Conservation (phyloP, 202 grass and related monocot species). For the Panicum hallii region DNA sequence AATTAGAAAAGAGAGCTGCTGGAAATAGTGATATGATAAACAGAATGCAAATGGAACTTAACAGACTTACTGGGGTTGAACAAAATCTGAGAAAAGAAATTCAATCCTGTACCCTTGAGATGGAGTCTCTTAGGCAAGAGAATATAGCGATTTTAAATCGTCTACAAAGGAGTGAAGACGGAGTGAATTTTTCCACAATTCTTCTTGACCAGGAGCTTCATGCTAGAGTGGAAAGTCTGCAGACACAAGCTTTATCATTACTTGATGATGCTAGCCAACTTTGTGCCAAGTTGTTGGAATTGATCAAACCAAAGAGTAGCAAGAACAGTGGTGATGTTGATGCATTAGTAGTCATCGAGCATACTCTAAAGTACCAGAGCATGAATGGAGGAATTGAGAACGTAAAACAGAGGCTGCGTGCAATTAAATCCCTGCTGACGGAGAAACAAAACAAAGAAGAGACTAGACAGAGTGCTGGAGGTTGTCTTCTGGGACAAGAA, state of each 20-base stretch:
- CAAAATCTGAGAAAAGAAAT: conserved; percentile 79
- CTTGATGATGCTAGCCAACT: conserved; percentile 59
- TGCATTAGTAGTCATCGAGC: conserved; percentile 52
- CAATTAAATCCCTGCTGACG: conserved; percentile 55
- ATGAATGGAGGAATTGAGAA: conserved; percentile 61
- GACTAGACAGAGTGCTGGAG: conserved; percentile 28
- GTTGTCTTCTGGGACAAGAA: conserved; percentile 29
- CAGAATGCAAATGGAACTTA: conserved; percentile 69
- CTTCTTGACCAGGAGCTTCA: conserved; percentile 68
- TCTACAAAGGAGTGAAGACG: conserved; percentile 52
- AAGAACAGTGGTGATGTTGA: conserved; percentile 49
- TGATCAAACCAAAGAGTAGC: conserved; percentile 57
- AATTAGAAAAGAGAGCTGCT: conserved; percentile 47
- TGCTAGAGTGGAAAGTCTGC: conserved; percentile 69
- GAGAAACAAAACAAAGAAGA: conserved; percentile 60
- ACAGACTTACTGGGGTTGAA: conserved; percentile 76
- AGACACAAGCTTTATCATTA: conserved; percentile 69
- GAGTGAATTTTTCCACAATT: conserved; percentile 43
- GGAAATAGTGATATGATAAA: conserved; percentile 49
- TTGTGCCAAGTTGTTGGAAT: conserved; percentile 64
- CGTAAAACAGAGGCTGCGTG: conserved; percentile 62
- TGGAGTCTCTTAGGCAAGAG: conserved; percentile 74
- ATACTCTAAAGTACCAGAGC: conserved; percentile 70
- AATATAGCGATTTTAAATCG: conserved; percentile 60
- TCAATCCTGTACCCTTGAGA: conserved; percentile 58